Conservation (phyloP, 2,329 filamentous ascomycete species). For the Aspergillus sp. region DNA sequence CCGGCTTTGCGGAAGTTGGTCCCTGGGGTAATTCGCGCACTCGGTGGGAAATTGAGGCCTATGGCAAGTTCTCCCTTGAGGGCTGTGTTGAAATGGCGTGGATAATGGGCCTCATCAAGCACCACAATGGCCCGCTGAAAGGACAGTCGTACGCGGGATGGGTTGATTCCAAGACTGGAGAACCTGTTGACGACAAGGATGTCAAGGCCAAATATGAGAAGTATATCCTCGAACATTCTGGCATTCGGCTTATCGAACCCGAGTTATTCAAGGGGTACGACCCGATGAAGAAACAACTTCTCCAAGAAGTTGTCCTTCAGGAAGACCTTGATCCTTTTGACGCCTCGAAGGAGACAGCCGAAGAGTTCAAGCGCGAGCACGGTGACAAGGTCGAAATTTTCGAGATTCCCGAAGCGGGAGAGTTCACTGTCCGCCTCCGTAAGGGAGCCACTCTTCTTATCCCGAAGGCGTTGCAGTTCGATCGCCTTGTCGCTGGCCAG, state of each 20-base stretch:
- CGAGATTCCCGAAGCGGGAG: slow-evolving; percentile 83
- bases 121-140: slow-evolving; percentile 93
- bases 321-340: slow-evolving; percentile 97
- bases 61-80: slow-evolving; percentile 92
- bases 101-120: slow-evolving; percentile 99
- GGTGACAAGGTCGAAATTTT: slow-evolving; percentile 97
- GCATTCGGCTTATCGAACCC: slow-evolving; percentile 94
- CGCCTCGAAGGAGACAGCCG: slow-evolving; percentile 89
- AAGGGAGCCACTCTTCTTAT: slow-evolving; percentile 93
- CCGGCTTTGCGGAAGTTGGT: slow-evolving; percentile 72
- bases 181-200: slow-evolving; percentile 96
- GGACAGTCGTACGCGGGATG: slow-evolving; percentile 91
- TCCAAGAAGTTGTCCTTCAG: slow-evolving; percentile 95
- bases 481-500: slow-evolving; percentile 93
- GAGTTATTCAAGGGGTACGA: slow-evolving; percentile 96
- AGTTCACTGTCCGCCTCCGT: slow-evolving; percentile 88
- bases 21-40: slow-evolving; percentile 98
- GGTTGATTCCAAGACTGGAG: slow-evolving; percentile 90
- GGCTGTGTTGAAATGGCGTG: slow-evolving; percentile 99
- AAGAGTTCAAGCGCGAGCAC: slow-evolving; percentile 95
- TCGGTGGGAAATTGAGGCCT: slow-evolving; percentile 98
- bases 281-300: slow-evolving; percentile 94
- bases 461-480: slow-evolving; percentile 92
- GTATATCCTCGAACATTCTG: slow-evolving; percentile 87
- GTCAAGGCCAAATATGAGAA: slow-evolving; percentile 97